phyloP scores from a whole-genome alignment of 331 rosid genomes.

The Malus hybrid region DNA sequence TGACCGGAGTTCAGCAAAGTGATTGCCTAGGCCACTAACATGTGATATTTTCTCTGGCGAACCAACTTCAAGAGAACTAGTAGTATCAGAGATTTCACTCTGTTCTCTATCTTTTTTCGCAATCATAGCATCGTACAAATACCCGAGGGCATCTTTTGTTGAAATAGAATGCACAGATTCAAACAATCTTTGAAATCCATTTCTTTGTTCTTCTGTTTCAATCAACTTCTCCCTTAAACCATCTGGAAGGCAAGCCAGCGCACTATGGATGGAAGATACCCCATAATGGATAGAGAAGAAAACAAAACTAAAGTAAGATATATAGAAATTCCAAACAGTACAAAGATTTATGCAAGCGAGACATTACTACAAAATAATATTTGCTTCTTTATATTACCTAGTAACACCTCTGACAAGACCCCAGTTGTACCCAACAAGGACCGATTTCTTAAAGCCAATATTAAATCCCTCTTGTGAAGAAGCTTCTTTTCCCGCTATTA shows the following conservation, averaged over 20 bases:
- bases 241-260: slow-evolving; percentile 62
- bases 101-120: slow-evolving; percentile 24
- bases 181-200: slow-evolving; percentile 41
- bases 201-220: slow-evolving; percentile 40
- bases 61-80: slow-evolving; percentile 8
- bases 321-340: neutral
- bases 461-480: slow-evolving; percentile 88
- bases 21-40: slow-evolving; percentile 23
- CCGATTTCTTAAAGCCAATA: slow-evolving; percentile 70
- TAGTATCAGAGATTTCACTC: slow-evolving; percentile 16
- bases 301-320: slow-evolving; percentile 1
- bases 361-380: neutral
- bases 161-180: slow-evolving; percentile 54
- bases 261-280: slow-evolving; percentile 35
- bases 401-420: slow-evolving; percentile 85
- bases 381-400: slow-evolving; percentile 33
- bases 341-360: neutral
- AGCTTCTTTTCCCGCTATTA: slow-evolving; percentile 75
- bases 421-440: slow-evolving; percentile 50
- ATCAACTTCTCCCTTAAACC: slow-evolving; percentile 50
- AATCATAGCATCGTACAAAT: slow-evolving; percentile 37
- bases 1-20: slow-evolving; percentile 35
- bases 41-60: slow-evolving; percentile 25
- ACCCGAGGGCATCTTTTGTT: slow-evolving; percentile 48
- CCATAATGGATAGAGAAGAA: neutral